Evolutionary conservation across 768 basidiomycete species (phyloP), one percentile per base, ranked within the genome.

Genomic region (Pisolithus orientalis): DNA sequence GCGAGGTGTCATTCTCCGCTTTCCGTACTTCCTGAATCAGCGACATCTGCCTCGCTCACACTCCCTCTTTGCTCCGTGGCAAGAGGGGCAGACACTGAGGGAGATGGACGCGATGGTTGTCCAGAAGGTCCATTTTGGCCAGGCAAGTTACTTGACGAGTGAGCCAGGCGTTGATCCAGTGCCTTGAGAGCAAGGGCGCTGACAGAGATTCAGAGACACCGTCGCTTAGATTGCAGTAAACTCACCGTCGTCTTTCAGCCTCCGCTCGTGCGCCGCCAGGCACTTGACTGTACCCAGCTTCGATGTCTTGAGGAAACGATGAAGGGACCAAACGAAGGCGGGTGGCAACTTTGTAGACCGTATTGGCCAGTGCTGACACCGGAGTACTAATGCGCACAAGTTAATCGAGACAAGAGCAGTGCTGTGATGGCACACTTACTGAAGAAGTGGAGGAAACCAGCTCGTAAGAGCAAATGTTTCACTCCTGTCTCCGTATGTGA

Each of bases 181-280:
- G 96, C 96, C 68, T 97, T 96, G 62, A 99, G 73, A 29, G 96
- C 96, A 76, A 99, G 82, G 1, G 94, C 93, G 59, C 95, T 96
- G 62, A 25, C 54, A 50, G 50, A 5, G 48, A n/a, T 51, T 57
- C 25, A 62, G 52, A 53, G 21, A 6, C 17, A 11, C 55, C 32
- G 49, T 6, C 24, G 17, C n/a, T 44, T 14, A 16, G 37, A 6
- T 5, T 34, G 25, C 17, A 37, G 27, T 39, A 50, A 14, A 66
- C 81, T 52, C 56, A 94, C 94, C 95, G 80, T 74, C 95, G 75
- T 54, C 96, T 77, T 73, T 99, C 96, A 17, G 96, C 96, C 70
- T 99, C 96, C 21, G 96, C 96, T 32, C 96, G 80, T 17, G 93
- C 85, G 63, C 85, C 88, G 13, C 91, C 94, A 34, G 94, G 92